These are phyloP conservation scores for Trichoderma reesei DNA, from an alignment of 495 filamentous ascomycete species.

Conservation along the genomic window DNA sequence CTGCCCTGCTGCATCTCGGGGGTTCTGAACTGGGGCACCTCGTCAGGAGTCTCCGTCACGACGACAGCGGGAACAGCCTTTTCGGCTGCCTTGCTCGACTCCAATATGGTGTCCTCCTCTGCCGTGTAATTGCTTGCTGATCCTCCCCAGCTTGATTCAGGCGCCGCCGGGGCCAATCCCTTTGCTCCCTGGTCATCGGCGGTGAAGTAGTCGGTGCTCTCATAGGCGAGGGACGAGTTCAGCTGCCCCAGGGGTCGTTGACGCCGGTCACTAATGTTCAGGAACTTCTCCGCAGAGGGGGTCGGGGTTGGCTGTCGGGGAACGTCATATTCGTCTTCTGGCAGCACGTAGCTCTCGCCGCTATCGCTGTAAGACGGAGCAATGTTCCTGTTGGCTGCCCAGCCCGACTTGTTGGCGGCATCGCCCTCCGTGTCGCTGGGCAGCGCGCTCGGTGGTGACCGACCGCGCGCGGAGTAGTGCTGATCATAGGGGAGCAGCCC, in stretches of 20 bases:
- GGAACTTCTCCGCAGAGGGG: not conserved
- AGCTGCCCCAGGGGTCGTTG: not conserved
- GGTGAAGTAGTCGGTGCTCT: not conserved
- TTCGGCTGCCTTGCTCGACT: not conserved
- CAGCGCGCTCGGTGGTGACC: conserved; percentile 36
- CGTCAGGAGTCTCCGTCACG: not conserved
- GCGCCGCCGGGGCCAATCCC: not conserved
- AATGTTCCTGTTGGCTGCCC: conserved; percentile 19
- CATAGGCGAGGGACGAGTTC: not conserved
- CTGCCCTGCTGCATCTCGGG: not conserved
- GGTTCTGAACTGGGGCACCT: not conserved
- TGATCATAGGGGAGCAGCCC: conserved; percentile 21
- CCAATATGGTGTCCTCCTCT: not conserved
- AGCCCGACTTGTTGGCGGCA: conserved; percentile 15
- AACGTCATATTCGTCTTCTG: not conserved
- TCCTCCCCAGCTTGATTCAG: not conserved
- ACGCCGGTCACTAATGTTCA: conserved; percentile 1
- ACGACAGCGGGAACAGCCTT: not conserved
- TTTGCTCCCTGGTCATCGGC: not conserved
- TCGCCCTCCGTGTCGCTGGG: conserved; percentile 27
- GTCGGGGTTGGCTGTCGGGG: conserved; percentile 5
- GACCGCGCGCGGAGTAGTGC: conserved; percentile 32
- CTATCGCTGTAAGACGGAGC: conserved; percentile 12
- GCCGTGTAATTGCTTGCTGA: not conserved
- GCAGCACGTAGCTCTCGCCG: not conserved